Evolutionary conservation across 441 rosid species (phyloP).

Genomic region (Kokia cookei): DNA sequence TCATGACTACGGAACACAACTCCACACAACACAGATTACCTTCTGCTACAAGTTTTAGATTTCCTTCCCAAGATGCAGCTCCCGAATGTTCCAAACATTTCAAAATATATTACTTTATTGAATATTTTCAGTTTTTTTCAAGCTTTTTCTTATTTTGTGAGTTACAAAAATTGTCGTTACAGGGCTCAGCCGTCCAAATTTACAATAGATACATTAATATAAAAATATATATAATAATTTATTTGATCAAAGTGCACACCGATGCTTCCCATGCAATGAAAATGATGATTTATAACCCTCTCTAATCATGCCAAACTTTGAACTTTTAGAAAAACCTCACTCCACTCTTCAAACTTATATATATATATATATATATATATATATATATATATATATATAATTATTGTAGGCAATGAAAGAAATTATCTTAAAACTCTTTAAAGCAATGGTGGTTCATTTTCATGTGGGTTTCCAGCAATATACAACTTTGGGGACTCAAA

Average conservation of each 20-base stretch:
- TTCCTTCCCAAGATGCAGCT: no score
- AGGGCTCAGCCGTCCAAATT: no score
- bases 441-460: not conserved
- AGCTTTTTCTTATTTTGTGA: no score
- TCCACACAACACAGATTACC: not conserved
- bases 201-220: no score
- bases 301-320: not conserved
- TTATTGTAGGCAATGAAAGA: not conserved
- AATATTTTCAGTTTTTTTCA: no score
- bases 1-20: not conserved
- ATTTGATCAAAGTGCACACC: not conserved
- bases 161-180: no score
- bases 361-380: not conserved
- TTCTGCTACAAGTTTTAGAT: not conserved
- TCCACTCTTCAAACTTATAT: not conserved
- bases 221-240: no score
- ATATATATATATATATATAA: not conserved
- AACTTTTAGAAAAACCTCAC: not conserved
- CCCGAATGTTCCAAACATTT: not conserved
- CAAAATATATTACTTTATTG: no score
- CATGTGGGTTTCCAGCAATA: slow-evolving; percentile 55
- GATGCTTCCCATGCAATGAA: not conserved
- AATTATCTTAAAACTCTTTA: not conserved
- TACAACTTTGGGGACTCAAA: slow-evolving; percentile 87
- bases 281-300: not conserved